Conservation (phyloP, 805 yeast genomes). For the Saturnispora sekii region DNA sequence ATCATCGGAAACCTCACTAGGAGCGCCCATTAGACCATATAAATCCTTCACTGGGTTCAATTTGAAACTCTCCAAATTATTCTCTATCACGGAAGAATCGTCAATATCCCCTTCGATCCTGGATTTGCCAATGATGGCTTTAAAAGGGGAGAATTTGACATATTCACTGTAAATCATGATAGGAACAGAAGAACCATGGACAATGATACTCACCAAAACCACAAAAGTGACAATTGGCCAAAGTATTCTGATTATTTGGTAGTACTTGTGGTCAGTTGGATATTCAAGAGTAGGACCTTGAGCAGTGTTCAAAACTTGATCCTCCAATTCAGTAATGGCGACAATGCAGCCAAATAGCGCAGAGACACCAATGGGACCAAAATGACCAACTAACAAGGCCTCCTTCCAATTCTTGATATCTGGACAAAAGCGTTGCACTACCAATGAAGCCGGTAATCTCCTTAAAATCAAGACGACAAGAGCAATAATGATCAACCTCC, state of each 20-base stretch:
- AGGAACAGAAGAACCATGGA: slow-evolving; percentile 50
- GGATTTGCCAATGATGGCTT: no score
- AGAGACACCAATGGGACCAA: slow-evolving; percentile 58
- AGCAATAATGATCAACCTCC: slow-evolving; percentile 42
- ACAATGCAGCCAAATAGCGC: slow-evolving; percentile 25
- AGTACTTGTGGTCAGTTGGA: slow-evolving; percentile 17
- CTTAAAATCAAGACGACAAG: slow-evolving; percentile 41
- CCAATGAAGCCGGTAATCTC: slow-evolving; percentile 46
- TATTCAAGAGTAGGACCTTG: slow-evolving; percentile 21
- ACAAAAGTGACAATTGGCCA: slow-evolving; percentile 45
- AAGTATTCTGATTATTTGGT: slow-evolving; percentile 23
- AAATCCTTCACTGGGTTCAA: no score
- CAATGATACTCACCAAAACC: slow-evolving; percentile 41
- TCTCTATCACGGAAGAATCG: no score
- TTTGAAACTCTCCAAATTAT: no score
- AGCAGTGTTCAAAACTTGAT: slow-evolving; percentile 26
- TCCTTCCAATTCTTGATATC: slow-evolving; percentile 53
- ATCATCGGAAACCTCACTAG: no score
- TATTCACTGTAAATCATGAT: slow-evolving; percentile 47
- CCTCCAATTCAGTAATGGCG: slow-evolving; percentile 23
- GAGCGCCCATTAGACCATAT: no score
- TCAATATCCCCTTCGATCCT: no score
- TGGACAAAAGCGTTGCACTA: slow-evolving; percentile 46
- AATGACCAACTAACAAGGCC: slow-evolving; percentile 60
- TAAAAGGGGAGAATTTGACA: not conserved